A percentile compares a stretch with the other conserved stretches of the same genome.
These are phyloP conservation scores for Dipteronia dyeriana DNA, from an alignment of 345 rosid species.

Conservation along the genomic window DNA sequence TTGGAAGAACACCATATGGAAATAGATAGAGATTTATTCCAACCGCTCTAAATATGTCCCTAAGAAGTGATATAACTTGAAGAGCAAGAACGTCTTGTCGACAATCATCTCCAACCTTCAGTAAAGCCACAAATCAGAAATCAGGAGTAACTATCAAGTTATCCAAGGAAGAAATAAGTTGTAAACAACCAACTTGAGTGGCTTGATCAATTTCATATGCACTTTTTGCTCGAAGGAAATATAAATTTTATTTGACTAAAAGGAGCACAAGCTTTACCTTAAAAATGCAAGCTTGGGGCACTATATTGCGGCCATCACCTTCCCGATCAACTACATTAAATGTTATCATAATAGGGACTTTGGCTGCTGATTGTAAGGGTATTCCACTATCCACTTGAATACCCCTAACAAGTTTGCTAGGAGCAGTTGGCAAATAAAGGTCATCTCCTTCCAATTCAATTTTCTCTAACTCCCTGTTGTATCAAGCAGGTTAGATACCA, in stretches of 20 bases:
- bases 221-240: neutral
- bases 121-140: slow-evolving; percentile 22
- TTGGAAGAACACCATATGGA: slow-evolving; percentile 99
- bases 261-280: slow-evolving; percentile 51
- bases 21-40: slow-evolving; percentile 86
- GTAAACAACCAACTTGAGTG: neutral
- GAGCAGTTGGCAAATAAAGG: slow-evolving; percentile 94
- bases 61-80: slow-evolving; percentile 92
- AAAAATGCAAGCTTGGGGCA: slow-evolving; percentile 96
- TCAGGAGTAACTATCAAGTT: neutral
- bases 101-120: slow-evolving; percentile 99
- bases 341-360: slow-evolving; percentile 94
- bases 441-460: slow-evolving; percentile 85
- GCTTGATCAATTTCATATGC: slow-evolving; percentile 3
- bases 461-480: slow-evolving; percentile 85
- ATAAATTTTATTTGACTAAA: neutral
- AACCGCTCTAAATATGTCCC: slow-evolving; percentile 87
- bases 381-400: slow-evolving; percentile 93
- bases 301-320: slow-evolving; percentile 60
- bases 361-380: slow-evolving; percentile 97
- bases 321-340: slow-evolving; percentile 89
- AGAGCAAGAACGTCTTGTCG: slow-evolving; percentile 99
- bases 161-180: neutral
- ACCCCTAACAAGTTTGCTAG: slow-evolving; percentile 87
- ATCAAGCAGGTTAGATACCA: slow-evolving; percentile 20